Base-by-base conservation (phyloP, 305 asterid species). In the Ajuga reptans region DNA sequence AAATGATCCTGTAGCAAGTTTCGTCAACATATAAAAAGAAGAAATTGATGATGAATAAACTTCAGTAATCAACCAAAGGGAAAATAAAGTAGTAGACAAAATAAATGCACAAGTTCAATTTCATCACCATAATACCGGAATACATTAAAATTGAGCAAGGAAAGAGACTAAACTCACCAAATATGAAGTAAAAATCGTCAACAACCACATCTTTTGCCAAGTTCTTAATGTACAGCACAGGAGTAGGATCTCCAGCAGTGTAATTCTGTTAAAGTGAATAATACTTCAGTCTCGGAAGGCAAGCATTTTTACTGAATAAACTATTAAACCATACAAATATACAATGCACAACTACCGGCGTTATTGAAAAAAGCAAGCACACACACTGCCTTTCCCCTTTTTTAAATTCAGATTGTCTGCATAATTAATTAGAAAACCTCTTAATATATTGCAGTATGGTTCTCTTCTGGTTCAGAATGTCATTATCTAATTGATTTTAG, bases 171-270 rank as follows among this genome's bases (percentile, higher is more conserved):
- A 24, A 74, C 96, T 82, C 80, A 90, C 98, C 98, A 82, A 92
- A 88, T 68, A 90, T 64, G 59, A 76, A 86, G 81, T 83, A 88
- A 79, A 92, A 81, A 77, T 92, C 97, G 50, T 88, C 94, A 49
- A 78, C 84, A 67, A 78, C 85, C 72, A 90, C 97, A 77, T 92
- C 98, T 71, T 89, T 92, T 12, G 92, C 92, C 83, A 92, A 82
- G 82, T 92, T 92, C 84, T 92, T 92, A 57, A 86, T 71, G 78
- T 92, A 92, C 83, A 92, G 63, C 39, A 88, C 89, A 24, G 86
- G 76, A 67, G 88, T 82, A 59, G 97, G 96, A 80, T 87, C 86
- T 53, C 97, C 98, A 70, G 90, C 84, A 66, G 84, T 47, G 68
- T 92, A 92, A 75, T 90, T 92, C 98, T 92, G 91, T 85, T 61